A percentile compares a stretch with the other conserved stretches of the same genome.
These are phyloP conservation scores for Canna indica DNA, from an alignment of 176 grass and related monocot genomes.

Conservation along the genomic window DNA sequence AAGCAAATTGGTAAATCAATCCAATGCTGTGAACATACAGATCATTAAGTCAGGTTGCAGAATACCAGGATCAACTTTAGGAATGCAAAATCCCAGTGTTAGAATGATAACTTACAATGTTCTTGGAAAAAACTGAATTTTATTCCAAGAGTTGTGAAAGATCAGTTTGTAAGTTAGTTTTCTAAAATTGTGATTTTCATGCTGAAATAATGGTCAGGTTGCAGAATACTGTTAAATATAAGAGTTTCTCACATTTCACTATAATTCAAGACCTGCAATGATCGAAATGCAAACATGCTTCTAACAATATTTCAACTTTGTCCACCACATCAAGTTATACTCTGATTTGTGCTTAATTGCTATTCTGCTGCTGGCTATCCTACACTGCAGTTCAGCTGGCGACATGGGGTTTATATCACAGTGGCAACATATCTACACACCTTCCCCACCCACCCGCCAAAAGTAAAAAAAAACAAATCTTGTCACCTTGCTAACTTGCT, in stretches of 20 bases:
- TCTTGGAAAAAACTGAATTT: neutral
- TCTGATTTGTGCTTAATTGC: no score
- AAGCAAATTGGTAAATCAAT: no score
- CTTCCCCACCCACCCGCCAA: no score
- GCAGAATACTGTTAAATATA: neutral
- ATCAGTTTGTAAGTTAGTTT: no score
- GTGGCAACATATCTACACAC: no score
- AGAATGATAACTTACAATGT: neutral
- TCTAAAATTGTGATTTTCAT: neutral
- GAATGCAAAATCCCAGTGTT: neutral
- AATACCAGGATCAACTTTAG: neutral
- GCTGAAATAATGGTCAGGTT: neutral
- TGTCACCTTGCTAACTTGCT: no score
- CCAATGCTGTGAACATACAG: no score
- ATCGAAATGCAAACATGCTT: neutral
- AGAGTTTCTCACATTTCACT: neutral
- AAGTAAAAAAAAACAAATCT: no score
- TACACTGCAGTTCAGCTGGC: no score
- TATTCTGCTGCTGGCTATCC: no score
- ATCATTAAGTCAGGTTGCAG: neutral
- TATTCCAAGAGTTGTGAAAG: no score
- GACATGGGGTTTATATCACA: no score
- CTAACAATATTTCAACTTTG: neutral
- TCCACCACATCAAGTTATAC: neutral
- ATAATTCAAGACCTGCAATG: neutral